These are phyloP conservation scores for Coniferiporia sulphurascens DNA, from an alignment of 1,284 basidiomycete species.

Conservation along the genomic window DNA sequence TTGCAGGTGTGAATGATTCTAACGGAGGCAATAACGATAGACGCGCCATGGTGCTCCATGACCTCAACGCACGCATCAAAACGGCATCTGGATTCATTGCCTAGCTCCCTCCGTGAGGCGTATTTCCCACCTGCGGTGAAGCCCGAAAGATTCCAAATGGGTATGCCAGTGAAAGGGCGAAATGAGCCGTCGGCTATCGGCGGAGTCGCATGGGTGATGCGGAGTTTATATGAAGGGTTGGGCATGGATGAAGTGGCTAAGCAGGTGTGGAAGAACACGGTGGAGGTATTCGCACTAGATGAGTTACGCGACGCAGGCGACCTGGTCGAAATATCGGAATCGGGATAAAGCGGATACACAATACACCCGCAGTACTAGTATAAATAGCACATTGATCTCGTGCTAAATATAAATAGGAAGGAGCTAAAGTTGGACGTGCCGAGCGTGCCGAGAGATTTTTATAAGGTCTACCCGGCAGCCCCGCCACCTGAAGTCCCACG, in stretches of 20 bases:
- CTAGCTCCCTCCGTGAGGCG: constrained; percentile 40
- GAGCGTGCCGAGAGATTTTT: constrained; percentile 3
- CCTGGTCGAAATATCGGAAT: background rate
- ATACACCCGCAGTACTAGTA: background rate
- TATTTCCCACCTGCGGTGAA: constrained; percentile 57
- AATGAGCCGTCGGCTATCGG: constrained; percentile 78
- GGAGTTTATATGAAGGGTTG: constrained; percentile 49
- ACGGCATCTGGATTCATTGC: constrained; percentile 49
- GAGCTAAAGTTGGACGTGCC: background rate
- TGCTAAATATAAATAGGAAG: background rate
- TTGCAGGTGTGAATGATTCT: background rate
- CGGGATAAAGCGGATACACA: background rate
- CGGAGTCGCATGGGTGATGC: constrained; percentile 74
- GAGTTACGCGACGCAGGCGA: constrained; percentile 26
- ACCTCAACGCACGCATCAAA: constrained; percentile 75
- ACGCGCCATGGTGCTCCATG: constrained; percentile 83
- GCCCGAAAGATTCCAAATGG: constrained; percentile 62
- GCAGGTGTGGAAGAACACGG: constrained; percentile 63
- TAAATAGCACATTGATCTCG: background rate
- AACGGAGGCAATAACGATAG: constrained; percentile 31
- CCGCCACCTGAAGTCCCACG: background rate
- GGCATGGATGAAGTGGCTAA: constrained; percentile 57
- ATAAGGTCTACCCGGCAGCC: background rate
- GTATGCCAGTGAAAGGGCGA: constrained; percentile 73
- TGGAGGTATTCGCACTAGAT: constrained; percentile 54